These are phyloP conservation scores for Isoetes taiwanensis DNA, from an alignment of 75 land plant genomes.

Conservation along the genomic window DNA sequence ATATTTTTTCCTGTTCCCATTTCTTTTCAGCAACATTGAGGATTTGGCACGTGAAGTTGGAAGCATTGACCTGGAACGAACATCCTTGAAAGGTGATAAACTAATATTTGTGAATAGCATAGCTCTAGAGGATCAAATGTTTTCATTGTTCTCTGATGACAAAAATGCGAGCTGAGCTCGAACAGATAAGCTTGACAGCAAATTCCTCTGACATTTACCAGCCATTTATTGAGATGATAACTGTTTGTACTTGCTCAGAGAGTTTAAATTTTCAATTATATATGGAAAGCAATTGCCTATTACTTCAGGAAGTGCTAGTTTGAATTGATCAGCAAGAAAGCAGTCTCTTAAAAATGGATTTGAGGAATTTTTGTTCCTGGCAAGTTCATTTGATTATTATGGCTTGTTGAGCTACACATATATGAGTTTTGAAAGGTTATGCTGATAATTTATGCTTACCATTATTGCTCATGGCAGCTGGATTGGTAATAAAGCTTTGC, in stretches of 20 bases:
- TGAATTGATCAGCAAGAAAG: constrained; percentile 50
- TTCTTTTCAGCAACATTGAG: constrained; percentile 62
- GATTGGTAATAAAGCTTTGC: constrained; percentile 67
- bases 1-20: neutral
- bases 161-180: constrained; percentile 65
- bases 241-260: constrained; percentile 29
- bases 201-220: constrained; percentile 30
- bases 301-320: constrained; percentile 53
- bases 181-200: constrained; percentile 30
- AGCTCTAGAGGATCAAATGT: no score
- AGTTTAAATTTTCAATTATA: no score
- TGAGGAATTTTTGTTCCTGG: constrained; percentile 61
- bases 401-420: neutral
- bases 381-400: constrained; percentile 7
- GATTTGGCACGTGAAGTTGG: constrained; percentile 90
- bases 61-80: constrained; percentile 74
- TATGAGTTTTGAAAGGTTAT: neutral
- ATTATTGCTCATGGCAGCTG: constrained; percentile 65
- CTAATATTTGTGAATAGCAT: no score
- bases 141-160: no score
- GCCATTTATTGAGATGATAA: constrained; percentile 64
- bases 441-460: constrained; percentile 6
- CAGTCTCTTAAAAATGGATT: constrained; percentile 48
- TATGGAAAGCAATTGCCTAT: no score
- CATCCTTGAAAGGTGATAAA: constrained; percentile 45